Evolutionary conservation across 2,329 filamentous ascomycete species (phyloP).

Genomic region (Sarocladium brachiariae): DNA sequence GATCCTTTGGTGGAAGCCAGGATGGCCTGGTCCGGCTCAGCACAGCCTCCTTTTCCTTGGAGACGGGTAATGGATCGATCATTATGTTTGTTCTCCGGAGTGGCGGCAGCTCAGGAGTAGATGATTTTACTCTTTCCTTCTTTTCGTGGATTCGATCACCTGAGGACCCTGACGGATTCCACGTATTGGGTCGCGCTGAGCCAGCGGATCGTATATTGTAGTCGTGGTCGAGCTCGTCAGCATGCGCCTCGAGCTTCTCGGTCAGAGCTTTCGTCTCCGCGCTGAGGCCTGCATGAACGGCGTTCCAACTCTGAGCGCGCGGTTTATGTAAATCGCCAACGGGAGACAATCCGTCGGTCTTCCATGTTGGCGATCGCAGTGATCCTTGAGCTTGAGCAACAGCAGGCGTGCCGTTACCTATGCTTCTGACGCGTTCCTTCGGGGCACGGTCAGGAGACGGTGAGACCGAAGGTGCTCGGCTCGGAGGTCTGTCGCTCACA

Average conservation of each 20-base stretch:
- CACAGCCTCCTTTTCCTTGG: conserved; percentile 80
- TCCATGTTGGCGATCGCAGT: conserved; percentile 50
- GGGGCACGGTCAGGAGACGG: conserved; percentile 45
- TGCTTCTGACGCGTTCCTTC: conserved; percentile 45
- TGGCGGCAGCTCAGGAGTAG: conserved; percentile 63
- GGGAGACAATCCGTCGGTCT: conserved; percentile 30
- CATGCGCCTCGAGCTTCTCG: conserved; percentile 73
- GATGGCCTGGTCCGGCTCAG: conserved; percentile 73
- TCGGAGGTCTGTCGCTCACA: conserved; percentile 46
- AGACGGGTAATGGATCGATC: conserved; percentile 77
- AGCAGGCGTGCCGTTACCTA: conserved; percentile 59
- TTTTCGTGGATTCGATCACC: conserved; percentile 29
- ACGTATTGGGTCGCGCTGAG: conserved; percentile 32
- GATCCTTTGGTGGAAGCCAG: conserved; percentile 81
- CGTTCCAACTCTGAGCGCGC: conserved; percentile 68
- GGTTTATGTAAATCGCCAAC: conserved; percentile 32
- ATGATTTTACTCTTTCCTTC: conserved; percentile 53
- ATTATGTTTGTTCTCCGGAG: conserved; percentile 70
- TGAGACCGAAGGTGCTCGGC: conserved; percentile 44
- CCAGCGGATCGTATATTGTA: conserved; percentile 24
- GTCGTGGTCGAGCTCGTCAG: conserved; percentile 49
- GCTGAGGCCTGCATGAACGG: conserved; percentile 61
- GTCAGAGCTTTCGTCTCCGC: conserved; percentile 68
- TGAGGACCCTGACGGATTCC: conserved; percentile 28
- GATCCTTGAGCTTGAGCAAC: conserved; percentile 53